A percentile compares a stretch with the other conserved stretches of the same genome.
Evolutionary conservation across 148 eudicot genomes (phyloP).

Genomic region (Persicaria tinctoria): DNA sequence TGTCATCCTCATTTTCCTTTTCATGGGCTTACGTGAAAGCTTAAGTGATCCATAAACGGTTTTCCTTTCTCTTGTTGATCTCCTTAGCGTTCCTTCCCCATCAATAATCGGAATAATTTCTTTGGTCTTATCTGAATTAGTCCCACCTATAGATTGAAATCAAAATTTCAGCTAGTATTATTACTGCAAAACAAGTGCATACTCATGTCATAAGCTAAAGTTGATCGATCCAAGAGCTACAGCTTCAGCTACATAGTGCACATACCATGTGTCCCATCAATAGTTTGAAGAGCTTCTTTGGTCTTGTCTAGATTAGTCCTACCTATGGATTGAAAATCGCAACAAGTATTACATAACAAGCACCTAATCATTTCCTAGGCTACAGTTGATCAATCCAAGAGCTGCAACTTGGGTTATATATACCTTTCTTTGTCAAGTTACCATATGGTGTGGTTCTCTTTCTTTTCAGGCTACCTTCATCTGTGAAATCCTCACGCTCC

Average conservation of each 20-base stretch:
- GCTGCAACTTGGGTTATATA: background rate
- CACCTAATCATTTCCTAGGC: background rate
- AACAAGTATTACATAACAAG: slow-evolving; percentile 5
- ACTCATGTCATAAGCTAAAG: background rate
- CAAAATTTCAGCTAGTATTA: background rate
- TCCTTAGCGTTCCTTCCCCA: background rate
- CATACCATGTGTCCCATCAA: background rate
- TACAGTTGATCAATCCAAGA: background rate
- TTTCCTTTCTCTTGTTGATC: slow-evolving; percentile 11
- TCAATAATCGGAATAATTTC: background rate
- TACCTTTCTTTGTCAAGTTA: slow-evolving; percentile 27
- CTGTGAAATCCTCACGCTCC: slow-evolving; percentile 30
- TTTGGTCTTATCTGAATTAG: background rate
- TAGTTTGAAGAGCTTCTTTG: background rate
- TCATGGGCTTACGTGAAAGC: slow-evolving; percentile 14
- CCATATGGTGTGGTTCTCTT: slow-evolving; percentile 56
- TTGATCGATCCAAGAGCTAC: background rate
- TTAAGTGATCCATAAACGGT: slow-evolving; percentile 8
- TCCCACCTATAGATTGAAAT: background rate
- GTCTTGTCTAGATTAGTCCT: slow-evolving; percentile 1
- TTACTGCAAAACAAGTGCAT: background rate
- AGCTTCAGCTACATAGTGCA: background rate
- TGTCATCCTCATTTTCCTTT: slow-evolving; percentile 25
- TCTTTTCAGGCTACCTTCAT: slow-evolving; percentile 30
- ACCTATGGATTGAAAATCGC: background rate